Percentiles rank a stretch among this genome's conserved stretches.
These are phyloP conservation scores for Fusarium anthophilum DNA, from an alignment of 2,329 filamentous ascomycete species.

Conservation along the genomic window DNA sequence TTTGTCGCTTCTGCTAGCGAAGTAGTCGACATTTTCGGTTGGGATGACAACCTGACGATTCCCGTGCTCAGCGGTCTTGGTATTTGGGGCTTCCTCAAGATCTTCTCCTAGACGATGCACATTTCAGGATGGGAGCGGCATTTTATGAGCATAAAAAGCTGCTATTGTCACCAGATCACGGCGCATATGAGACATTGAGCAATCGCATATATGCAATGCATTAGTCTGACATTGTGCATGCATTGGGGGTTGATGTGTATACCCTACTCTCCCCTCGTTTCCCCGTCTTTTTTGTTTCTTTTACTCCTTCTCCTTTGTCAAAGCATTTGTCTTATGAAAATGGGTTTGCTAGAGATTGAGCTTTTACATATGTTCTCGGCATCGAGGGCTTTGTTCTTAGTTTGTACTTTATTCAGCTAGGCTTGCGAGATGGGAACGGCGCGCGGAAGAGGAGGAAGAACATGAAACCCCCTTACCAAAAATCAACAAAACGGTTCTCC, in stretches of 20 bases:
- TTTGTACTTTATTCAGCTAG: slow-evolving; percentile 36
- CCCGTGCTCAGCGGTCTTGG: slow-evolving; percentile 89
- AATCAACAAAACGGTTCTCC: neutral
- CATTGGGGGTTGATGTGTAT: slow-evolving; percentile 13
- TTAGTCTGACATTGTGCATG: slow-evolving; percentile 29
- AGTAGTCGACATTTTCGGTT: slow-evolving; percentile 88
- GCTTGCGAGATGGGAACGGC: slow-evolving; percentile 26
- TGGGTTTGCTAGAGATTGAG: slow-evolving; percentile 13
- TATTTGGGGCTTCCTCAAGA: slow-evolving; percentile 89
- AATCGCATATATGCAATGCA: slow-evolving; percentile 15
- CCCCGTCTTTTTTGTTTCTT: slow-evolving; percentile 21
- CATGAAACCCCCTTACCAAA: neutral
- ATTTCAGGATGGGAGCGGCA: neutral
- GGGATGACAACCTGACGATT: slow-evolving; percentile 98
- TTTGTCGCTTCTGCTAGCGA: slow-evolving; percentile 89
- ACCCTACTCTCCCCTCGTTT: slow-evolving; percentile 2
- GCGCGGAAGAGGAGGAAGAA: neutral
- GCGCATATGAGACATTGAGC: slow-evolving; percentile 22
- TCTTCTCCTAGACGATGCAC: slow-evolving; percentile 71
- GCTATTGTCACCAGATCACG: neutral
- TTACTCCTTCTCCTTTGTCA: slow-evolving; percentile 21
- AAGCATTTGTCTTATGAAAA: slow-evolving; percentile 13
- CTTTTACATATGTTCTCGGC: neutral
- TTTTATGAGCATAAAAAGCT: slow-evolving; percentile 1
- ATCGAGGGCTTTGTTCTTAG: slow-evolving; percentile 13